Evolutionary conservation across 805 yeast species (phyloP).

Genomic region (Isabelozyma heimii): DNA sequence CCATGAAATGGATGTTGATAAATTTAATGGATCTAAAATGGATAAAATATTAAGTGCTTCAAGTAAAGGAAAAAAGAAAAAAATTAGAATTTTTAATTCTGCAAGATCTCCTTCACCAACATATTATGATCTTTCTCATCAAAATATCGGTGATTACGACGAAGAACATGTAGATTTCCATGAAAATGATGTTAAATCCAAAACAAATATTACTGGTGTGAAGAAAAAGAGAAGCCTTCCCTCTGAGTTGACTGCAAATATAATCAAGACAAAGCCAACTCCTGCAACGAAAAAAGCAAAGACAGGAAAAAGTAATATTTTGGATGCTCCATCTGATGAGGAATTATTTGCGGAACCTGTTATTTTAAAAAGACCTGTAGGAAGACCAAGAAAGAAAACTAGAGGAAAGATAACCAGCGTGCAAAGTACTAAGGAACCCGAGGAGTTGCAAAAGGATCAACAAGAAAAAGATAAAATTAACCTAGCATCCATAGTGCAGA

Average conservation of each 20-base stretch:
- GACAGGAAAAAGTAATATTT: background rate
- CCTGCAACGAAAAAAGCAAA: background rate
- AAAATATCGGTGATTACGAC: conserved; percentile 34
- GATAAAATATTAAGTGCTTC: conserved; percentile 18
- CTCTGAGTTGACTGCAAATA: background rate
- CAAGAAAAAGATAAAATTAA: too few species aligned
- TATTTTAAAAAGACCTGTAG: background rate
- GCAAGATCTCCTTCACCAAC: conserved; percentile 11
- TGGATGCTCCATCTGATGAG: background rate
- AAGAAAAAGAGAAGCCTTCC: background rate
- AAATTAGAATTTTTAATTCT: conserved; percentile 11
- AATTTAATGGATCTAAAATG: conserved; percentile 13
- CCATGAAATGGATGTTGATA: conserved; percentile 6
- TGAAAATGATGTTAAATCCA: background rate
- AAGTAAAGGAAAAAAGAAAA: conserved; percentile 14
- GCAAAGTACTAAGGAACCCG: too few species aligned
- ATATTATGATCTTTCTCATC: conserved; percentile 24
- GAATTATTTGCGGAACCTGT: background rate
- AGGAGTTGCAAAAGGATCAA: too few species aligned
- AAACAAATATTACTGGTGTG: background rate
- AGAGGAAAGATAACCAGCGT: background rate
- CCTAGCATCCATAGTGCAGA: too few species aligned
- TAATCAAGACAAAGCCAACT: background rate
- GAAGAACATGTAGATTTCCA: conserved; percentile 24
- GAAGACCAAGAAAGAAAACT: background rate